Conservation (phyloP, 169 alveolate genomes). For the Blepharisma undulans region DNA sequence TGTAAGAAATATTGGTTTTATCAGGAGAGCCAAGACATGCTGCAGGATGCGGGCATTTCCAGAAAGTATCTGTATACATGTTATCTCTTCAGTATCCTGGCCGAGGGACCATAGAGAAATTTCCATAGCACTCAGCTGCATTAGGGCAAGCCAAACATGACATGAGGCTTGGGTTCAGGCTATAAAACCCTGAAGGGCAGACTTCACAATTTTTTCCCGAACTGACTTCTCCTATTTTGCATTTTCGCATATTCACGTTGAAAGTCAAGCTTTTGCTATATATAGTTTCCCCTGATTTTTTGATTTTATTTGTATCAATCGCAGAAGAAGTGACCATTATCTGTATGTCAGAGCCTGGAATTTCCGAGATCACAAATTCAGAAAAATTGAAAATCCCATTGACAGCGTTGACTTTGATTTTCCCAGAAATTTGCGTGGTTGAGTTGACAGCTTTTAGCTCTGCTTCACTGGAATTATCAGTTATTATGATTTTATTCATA, state of each 20-base stretch:
- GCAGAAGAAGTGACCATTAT: background rate
- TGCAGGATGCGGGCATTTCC: constrained; percentile 35
- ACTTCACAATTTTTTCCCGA: background rate
- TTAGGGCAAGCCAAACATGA: constrained; percentile 9
- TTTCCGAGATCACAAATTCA: background rate
- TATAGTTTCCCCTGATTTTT: background rate
- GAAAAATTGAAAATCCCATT: background rate
- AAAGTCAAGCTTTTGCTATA: background rate
- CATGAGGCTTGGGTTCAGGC: background rate
- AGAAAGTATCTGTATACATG: constrained; percentile 37
- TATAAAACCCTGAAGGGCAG: background rate
- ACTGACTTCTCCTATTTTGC: constrained; percentile 18
- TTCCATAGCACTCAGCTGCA: constrained; percentile 54
- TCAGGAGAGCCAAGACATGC: constrained; percentile 51
- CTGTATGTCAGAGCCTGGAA: background rate
- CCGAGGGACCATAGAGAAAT: constrained; percentile 48
- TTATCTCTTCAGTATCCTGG: constrained; percentile 60
- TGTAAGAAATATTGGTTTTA: background rate
- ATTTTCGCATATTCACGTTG: background rate
- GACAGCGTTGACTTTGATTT: background rate
- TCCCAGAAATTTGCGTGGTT: background rate
- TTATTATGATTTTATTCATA: background rate
- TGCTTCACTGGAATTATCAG: background rate
- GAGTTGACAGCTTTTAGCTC: background rate
- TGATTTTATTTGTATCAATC: background rate